phyloP scores from a whole-genome alignment of 164 flowering plant species.

The Kingdonia uniflora region DNA sequence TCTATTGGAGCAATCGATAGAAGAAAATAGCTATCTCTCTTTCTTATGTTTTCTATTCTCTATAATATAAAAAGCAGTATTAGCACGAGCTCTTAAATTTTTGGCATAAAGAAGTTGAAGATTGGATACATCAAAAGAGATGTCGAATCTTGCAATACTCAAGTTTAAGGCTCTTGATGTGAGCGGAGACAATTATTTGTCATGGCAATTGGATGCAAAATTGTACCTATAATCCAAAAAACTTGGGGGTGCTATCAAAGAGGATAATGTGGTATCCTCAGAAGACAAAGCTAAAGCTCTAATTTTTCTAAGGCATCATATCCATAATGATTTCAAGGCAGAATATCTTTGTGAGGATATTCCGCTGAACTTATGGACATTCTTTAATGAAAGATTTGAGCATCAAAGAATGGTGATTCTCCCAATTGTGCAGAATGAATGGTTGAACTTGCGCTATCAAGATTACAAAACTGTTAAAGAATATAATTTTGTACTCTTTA shows the following conservation, averaged over 20 bases:
- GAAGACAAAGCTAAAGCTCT: background rate
- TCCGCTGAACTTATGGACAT: background rate
- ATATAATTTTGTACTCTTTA: background rate
- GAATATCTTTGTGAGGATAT: background rate
- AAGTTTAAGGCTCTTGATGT: too few relatives aligned
- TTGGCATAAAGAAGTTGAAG: too few relatives aligned
- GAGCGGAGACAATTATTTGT: background rate
- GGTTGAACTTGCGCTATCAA: background rate
- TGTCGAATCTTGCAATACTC: too few relatives aligned
- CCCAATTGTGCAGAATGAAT: too few relatives aligned
- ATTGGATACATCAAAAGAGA: too few relatives aligned
- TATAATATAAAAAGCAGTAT: too few relatives aligned
- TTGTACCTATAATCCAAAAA: background rate
- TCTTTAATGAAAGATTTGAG: background rate
- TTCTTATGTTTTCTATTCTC: too few relatives aligned
- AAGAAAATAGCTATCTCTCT: too few relatives aligned
- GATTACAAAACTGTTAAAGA: background rate
- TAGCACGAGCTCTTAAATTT: too few relatives aligned
- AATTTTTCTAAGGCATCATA: background rate
- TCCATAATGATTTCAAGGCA: background rate
- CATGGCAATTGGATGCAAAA: slow-evolving; percentile 1
- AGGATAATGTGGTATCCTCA: background rate
- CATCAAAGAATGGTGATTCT: background rate
- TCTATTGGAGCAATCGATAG: too few relatives aligned
- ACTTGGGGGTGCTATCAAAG: background rate